These are phyloP conservation scores for Fusarium bulbicola DNA, from an alignment of 2,329 filamentous ascomycete species.

Conservation along the genomic window DNA sequence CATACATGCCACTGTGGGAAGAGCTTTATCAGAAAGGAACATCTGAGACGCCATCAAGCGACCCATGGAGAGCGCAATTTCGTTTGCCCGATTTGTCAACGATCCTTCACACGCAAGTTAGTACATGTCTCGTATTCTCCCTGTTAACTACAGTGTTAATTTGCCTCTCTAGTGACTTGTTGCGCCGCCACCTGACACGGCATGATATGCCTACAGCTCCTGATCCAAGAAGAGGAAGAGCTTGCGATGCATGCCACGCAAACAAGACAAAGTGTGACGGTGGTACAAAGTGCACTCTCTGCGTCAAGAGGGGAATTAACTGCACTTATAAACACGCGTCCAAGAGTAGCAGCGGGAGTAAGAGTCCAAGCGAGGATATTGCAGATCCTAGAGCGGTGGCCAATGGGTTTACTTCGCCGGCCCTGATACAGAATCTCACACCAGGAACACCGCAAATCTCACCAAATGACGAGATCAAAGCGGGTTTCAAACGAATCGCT, in stretches of 20 bases:
- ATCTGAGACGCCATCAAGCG: conserved; percentile 52
- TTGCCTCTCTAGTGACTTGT: conserved; percentile 45
- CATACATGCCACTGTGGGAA: conserved; percentile 53
- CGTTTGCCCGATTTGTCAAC: conserved; percentile 48
- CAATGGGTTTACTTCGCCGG: background rate
- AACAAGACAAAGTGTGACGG: conserved; percentile 58
- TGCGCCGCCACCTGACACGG: conserved; percentile 50
- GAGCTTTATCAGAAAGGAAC: conserved; percentile 53
- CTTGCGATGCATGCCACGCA: conserved; percentile 55
- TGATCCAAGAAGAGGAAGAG: conserved; percentile 49
- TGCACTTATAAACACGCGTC: conserved; percentile 49
- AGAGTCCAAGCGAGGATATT: conserved; percentile 2
- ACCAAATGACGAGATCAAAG: conserved; percentile 9
- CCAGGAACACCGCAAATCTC: background rate
- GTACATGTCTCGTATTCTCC: conserved; percentile 16
- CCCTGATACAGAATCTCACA: background rate
- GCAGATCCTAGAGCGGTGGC: background rate
- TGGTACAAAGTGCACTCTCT: conserved; percentile 50
- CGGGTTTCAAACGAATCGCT: conserved; percentile 14
- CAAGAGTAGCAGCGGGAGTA: conserved; percentile 9
- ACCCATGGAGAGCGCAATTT: conserved; percentile 49
- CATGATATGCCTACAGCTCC: conserved; percentile 46
- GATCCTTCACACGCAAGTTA: conserved; percentile 52
- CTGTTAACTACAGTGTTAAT: background rate
- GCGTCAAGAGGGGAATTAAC: conserved; percentile 49